These are phyloP conservation scores for Cladosporium sp. DNA, from an alignment of 2,329 filamentous ascomycete species.

Conservation along the genomic window DNA sequence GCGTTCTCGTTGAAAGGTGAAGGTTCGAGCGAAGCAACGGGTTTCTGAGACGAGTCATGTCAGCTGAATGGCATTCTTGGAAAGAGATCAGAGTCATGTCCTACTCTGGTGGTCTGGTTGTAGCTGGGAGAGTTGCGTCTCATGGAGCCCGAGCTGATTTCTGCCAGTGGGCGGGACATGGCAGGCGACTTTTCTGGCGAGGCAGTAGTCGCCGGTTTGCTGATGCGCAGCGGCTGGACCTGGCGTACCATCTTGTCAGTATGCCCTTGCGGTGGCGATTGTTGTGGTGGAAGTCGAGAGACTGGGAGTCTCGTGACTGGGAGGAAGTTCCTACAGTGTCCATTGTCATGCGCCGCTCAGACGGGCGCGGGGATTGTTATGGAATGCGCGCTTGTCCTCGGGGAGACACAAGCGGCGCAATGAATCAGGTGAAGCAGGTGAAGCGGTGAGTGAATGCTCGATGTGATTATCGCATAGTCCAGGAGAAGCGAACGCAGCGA, in stretches of 20 bases:
- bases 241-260: slow-evolving; percentile 34
- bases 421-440: neutral
- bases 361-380: slow-evolving; percentile 12
- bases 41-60: slow-evolving; percentile 50
- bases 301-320: slow-evolving; percentile 4
- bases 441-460: slow-evolving; percentile 4
- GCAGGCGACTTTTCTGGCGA: slow-evolving; percentile 63
- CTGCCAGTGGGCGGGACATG: slow-evolving; percentile 73
- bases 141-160: slow-evolving; percentile 81
- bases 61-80: slow-evolving; percentile 13
- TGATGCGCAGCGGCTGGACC: slow-evolving; percentile 76
- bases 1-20: slow-evolving; percentile 60
- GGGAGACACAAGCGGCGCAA: slow-evolving; percentile 1
- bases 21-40: slow-evolving; percentile 66
- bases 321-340: slow-evolving; percentile 4
- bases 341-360: slow-evolving; percentile 11
- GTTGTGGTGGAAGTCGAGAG: neutral
- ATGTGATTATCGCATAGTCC: slow-evolving; percentile 12
- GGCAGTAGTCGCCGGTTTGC: slow-evolving; percentile 59
- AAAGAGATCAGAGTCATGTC: slow-evolving; percentile 20
- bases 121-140: slow-evolving; percentile 91
- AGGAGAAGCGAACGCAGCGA: neutral
- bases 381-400: slow-evolving; percentile 14
- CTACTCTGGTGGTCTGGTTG: slow-evolving; percentile 70
- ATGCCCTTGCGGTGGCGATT: neutral